Base-by-base conservation (phyloP, 345 rosid genomes). In the Mallotus nudiflorus region DNA sequence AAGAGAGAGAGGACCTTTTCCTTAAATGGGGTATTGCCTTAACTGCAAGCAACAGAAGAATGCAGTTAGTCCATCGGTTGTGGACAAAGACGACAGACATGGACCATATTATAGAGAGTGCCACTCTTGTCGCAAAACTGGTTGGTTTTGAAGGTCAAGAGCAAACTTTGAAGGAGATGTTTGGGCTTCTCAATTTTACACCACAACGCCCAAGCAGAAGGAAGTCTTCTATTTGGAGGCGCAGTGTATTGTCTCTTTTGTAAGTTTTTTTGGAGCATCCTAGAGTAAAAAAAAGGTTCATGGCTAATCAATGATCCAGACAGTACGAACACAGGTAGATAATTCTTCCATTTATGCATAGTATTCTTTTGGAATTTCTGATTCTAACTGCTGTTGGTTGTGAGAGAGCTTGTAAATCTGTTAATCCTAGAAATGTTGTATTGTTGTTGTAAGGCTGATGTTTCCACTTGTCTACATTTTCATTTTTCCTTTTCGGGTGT, bases 31-130 rank as follows among this genome's bases (percentile, higher is more conserved):
- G 90, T 0, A 77, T 95, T 54, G 75, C 83, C 12, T 68, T 95
- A 79, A 83, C 80, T 70, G 70, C 86, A 13, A 88, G 80, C 73
- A 77, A 86, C 51, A 89, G 97, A 81, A 80, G 91, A 75, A 71
- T 83, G 78, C 92, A 84, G 69, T 65, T 90, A 62, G 89, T 84
- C 3, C 80, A 87, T 19, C 63, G 77, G 6, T 67, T 95, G 40
- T 92, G 99, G 97, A 75, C 87, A 8, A 84, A 86, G 78, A 68
- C 77, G 45, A 73, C 74, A 42, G 89, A 87, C 77, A 76, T 84
- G 88, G 82, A 86, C 11, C 97, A 95, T 51, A 59, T 88, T 53
- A 61, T 82, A 20, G 87, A 90, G 74, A 95, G 97, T 48, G 93
- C 99, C 39, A 42, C 84, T 25, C 78, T 84, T 31, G 86, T 95